Evolutionary conservation across 139 green algal species (phyloP).

Genomic region (Spirogloea muscicola): DNA sequence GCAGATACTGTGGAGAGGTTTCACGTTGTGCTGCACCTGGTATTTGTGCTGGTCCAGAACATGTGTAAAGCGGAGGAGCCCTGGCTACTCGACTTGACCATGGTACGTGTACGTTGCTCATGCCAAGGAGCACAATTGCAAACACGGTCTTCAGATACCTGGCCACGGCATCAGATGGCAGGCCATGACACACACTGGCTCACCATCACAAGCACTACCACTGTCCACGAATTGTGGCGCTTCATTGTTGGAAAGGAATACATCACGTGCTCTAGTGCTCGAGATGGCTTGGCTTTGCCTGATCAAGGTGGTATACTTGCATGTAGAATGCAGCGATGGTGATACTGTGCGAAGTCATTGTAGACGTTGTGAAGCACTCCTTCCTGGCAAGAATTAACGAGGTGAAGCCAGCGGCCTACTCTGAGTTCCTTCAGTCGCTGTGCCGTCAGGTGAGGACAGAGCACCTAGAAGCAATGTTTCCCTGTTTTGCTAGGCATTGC

Average conservation of each 20-base stretch:
- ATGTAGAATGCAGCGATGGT: slow-evolving; percentile 42
- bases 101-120: no score
- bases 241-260: no score
- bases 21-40: slow-evolving; percentile 42
- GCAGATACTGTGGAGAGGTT: slow-evolving; percentile 55
- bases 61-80: slow-evolving; percentile 8
- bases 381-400: slow-evolving; percentile 61
- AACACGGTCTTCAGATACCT: no score
- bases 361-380: slow-evolving; percentile 58
- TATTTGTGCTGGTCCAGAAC: slow-evolving; percentile 56
- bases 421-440: slow-evolving; percentile 47
- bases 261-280: no score
- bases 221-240: no score
- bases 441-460: slow-evolving; percentile 39
- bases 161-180: no score
- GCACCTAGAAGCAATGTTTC: background rate
- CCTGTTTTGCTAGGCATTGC: no score
- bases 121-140: no score
- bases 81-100: background rate
- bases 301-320: no score
- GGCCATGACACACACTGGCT: no score
- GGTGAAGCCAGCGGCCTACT: slow-evolving; percentile 52
- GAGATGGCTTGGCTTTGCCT: no score
- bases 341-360: slow-evolving; percentile 48
- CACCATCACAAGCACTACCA: no score